Evolutionary conservation across 139 green algal species (phyloP).

Genomic region (Chlamydomonas asymmetrica): DNA sequence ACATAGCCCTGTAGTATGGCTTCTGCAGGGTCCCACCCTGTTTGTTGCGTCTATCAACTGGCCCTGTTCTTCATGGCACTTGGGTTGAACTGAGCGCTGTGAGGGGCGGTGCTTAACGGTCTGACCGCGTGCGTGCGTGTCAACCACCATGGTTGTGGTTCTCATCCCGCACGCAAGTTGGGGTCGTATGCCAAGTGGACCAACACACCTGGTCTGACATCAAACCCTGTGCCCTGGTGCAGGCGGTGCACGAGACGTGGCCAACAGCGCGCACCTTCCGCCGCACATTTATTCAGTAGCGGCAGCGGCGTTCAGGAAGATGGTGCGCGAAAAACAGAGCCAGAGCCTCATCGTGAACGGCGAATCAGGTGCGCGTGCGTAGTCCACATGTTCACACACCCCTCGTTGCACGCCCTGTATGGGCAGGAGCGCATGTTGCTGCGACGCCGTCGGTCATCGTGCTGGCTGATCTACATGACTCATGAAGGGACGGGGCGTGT

Average conservation of each 20-base stretch:
- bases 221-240: too few relatives aligned
- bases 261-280: slow-evolving; percentile 26
- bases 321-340: slow-evolving; percentile 58
- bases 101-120: too few relatives aligned
- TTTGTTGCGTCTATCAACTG: too few relatives aligned
- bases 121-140: slow-evolving; percentile 5
- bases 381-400: neutral
- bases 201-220: too few relatives aligned
- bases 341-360: slow-evolving; percentile 63
- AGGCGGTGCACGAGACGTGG: slow-evolving; percentile 40
- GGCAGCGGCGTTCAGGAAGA: slow-evolving; percentile 76
- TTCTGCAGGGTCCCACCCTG: too few relatives aligned
- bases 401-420: neutral
- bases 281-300: slow-evolving; percentile 87
- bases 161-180: too few relatives aligned
- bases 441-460: neutral
- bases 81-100: too few relatives aligned
- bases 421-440: neutral
- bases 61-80: too few relatives aligned
- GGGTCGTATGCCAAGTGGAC: too few relatives aligned
- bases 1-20: too few relatives aligned
- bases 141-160: slow-evolving; percentile 1
- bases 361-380: slow-evolving; percentile 35
- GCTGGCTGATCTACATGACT: neutral
- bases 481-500: neutral